These are phyloP conservation scores for Neotropicomus parvogracilis DNA, from an alignment of 1,284 basidiomycete genomes.

Conservation along the genomic window DNA sequence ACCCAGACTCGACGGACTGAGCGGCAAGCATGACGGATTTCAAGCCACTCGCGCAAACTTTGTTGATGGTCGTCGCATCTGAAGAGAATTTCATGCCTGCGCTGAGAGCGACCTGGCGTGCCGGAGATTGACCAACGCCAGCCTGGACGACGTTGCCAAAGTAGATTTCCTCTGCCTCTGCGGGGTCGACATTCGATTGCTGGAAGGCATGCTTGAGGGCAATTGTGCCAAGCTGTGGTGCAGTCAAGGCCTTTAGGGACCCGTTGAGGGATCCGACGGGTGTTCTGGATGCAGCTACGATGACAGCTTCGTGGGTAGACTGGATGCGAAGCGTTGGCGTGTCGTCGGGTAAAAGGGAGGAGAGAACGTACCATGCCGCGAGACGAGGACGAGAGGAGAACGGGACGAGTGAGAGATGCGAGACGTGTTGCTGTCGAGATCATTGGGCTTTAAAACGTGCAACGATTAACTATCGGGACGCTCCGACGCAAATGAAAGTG, in stretches of 20 bases:
- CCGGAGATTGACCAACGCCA: slow-evolving; percentile 92
- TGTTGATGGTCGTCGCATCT: slow-evolving; percentile 99
- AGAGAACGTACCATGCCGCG: slow-evolving; percentile 45
- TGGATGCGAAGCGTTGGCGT: slow-evolving; percentile 16
- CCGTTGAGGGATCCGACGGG: slow-evolving; percentile 95
- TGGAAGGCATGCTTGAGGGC: slow-evolving; percentile 91
- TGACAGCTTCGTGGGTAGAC: slow-evolving; percentile 78
- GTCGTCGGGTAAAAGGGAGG: not conserved
- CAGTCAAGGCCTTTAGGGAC: slow-evolving; percentile 81
- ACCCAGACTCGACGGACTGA: slow-evolving; percentile 86
- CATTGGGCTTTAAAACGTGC: slow-evolving; percentile 23
- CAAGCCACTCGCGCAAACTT: slow-evolving; percentile 96
- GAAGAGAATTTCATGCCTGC: slow-evolving; percentile 81
- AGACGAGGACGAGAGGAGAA: slow-evolving; percentile 31
- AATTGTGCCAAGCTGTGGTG: slow-evolving; percentile 84
- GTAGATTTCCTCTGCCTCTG: slow-evolving; percentile 89
- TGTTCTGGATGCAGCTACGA: slow-evolving; percentile 92
- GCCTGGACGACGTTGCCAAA: slow-evolving; percentile 97
- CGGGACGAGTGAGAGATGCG: slow-evolving; percentile 34
- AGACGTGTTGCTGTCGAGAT: slow-evolving; percentile 40
- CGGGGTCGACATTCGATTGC: slow-evolving; percentile 76
- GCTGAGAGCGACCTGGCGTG: slow-evolving; percentile 89
- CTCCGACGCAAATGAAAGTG: slow-evolving; percentile 26
- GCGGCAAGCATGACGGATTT: slow-evolving; percentile 93
- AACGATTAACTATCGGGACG: slow-evolving; percentile 19